Base-by-base conservation (phyloP, 805 yeast genomes). In the Wickerhamiella alocasiicola region DNA sequence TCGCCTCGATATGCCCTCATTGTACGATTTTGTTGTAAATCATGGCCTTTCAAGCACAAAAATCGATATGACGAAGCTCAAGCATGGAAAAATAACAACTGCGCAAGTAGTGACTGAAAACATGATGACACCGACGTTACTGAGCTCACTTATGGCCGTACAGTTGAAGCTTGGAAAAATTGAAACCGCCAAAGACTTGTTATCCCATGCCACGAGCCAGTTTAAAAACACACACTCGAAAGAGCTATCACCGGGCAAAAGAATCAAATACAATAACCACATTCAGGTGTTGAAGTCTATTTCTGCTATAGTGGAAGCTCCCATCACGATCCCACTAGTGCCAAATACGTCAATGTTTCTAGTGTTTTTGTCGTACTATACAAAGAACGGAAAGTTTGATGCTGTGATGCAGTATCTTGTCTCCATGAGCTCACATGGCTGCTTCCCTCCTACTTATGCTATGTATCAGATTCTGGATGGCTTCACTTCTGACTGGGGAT, bases 351-450 rank as follows among this genome's bases (percentile, higher is more conserved):
- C 16, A 2, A 31, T 39, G 2, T 43, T 39, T 27, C 15, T 27
- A 11, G 13, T 20, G 13, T 39, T 43, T 31, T n/a, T 39, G 25
- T 20, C 19, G 5, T 36, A 45, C 31, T 44, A 41, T 36, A 27
- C 38, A 3, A 21, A 20, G 1, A 19, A 23, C 15, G 24, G 24
- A n/a, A 33, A 42, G 19, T 37, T 43, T 16, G 40, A n/a, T 9
- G 33, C 26, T 11, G 45, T 49, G 2, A 18, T 44, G 19, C 40
- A 37, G 7, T 27, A 18, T 5, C 35, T 46, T 9, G 30, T 26
- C n/a, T 7, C 4, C 7, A 46, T 49, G 51, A 44, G 48, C 11
- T 31, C 16, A 20, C 42, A 39, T 15, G 42, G 42, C 4, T 39
- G 36, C 42, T 39, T 24, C 23, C 42, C 42, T 5, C 16, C 19